Percentiles rank a stretch among this genome's conserved stretches.
These are phyloP conservation scores for Fusarium algeriense DNA, from an alignment of 2,329 filamentous ascomycete genomes.

Conservation along the genomic window DNA sequence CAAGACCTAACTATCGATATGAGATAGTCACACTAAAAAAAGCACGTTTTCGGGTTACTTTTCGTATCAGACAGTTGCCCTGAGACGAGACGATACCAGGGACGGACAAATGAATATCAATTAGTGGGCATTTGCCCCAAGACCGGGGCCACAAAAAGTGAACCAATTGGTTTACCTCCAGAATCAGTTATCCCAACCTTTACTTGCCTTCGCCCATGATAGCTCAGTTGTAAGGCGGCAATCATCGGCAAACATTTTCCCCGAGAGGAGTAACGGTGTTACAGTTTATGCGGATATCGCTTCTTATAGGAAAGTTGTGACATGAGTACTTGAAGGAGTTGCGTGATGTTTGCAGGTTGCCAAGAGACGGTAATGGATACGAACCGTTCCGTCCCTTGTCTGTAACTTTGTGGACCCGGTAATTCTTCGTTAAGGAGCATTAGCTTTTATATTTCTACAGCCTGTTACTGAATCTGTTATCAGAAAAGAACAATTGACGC, in stretches of 20 bases:
- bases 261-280: background rate
- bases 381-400: background rate
- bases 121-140: too few species aligned
- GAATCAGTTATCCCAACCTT: background rate
- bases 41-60: too few species aligned
- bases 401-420: background rate
- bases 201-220: background rate
- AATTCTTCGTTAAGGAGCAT: background rate
- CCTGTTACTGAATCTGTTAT: rapidly evolving
- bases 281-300: background rate
- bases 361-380: background rate
- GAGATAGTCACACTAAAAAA: background rate
- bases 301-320: background rate
- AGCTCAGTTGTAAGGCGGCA: background rate
- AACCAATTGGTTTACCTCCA: background rate
- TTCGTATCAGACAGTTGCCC: background rate
- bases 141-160: too few species aligned
- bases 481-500: too few species aligned
- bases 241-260: background rate
- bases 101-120: background rate
- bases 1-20: too few species aligned
- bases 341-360: constrained; percentile 2
- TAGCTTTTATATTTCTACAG: background rate
- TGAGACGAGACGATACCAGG: too few species aligned
- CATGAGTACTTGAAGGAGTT: background rate